Evolutionary conservation across 768 basidiomycete genomes (phyloP), one percentile per base, ranked within the genome.

Genomic region (Pleurotus cornucopiae): DNA sequence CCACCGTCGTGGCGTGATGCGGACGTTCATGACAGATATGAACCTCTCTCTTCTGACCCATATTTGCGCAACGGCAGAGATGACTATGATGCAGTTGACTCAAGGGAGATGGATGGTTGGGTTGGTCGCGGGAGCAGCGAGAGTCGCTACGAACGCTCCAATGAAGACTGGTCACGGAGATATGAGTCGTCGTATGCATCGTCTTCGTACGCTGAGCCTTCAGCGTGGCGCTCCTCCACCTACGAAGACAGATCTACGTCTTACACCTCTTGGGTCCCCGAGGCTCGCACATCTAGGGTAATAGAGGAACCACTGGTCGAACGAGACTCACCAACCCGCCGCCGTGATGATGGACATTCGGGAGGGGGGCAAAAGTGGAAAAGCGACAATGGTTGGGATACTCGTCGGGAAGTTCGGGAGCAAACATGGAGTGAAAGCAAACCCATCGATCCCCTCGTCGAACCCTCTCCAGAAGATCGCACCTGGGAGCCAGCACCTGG

Each of bases 401-500:
- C 71, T 45, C 77, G 78, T 51, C 78, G 79, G 49, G 75, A 75
- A 64, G 68, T 69, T 6, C 78, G 77, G 73, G 66, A 57, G 45
- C 64, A 46, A 61, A 67, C 65, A 26, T 66, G 66, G 66, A 65
- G 65, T 39, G 62, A 63, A 30, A 38, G 23, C 6, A 56, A 62
- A n/a, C 59, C 59, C 45, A 69, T 71, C 64, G 71, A 71, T 43
- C 66, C 65, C 18, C 64, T 60, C 40, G 44, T 54, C 18, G 56
- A 64, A n/a, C 54, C 52, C 21, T 61, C 62, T 12, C 39, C 65
- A 16, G 79, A 80, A 64, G 82, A 86, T 51, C 80, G 88, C 49
- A 71, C 82, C 56, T 89, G 88, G 88, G 86, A 88, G 61, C 87
- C 88, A 56, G 85, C 84, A 38, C 79, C 84, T 21, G 76, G 79